Percentiles rank a stretch among this genome's conserved stretches.
Conservation (phyloP, 495 filamentous ascomycete species). For the Lineolata rhizophorae region DNA sequence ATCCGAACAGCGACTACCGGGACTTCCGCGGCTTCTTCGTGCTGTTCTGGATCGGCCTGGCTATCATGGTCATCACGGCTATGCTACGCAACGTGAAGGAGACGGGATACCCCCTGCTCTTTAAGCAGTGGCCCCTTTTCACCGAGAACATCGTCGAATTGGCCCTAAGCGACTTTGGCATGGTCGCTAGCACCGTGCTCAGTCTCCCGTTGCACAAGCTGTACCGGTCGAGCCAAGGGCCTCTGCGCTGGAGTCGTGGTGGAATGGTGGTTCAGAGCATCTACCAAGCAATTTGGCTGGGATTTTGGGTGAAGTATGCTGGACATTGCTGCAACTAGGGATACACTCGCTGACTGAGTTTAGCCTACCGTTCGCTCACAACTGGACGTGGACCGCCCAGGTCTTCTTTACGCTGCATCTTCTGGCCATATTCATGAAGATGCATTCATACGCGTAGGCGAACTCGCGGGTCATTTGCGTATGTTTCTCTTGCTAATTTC, state of each 20-base stretch:
- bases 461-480: conserved; percentile 30
- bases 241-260: conserved; percentile 47
- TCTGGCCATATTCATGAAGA: conserved; percentile 86
- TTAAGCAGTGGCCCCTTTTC: conserved; percentile 72
- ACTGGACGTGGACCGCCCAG: conserved; percentile 89
- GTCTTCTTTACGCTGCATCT: conserved; percentile 87
- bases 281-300: conserved; percentile 59
- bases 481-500: conserved; percentile 1
- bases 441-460: conserved; percentile 72
- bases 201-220: conserved; percentile 54
- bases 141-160: conserved; percentile 74
- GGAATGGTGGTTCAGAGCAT: conserved; percentile 67
- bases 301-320: conserved; percentile 56
- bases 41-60: conserved; percentile 88
- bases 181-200: conserved; percentile 56
- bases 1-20: conserved; percentile 72
- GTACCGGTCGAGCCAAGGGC: conserved; percentile 30
- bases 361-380: conserved; percentile 64
- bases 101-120: conserved; percentile 63
- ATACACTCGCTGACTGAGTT: conserved; percentile 9
- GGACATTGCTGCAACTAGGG: background rate
- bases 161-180: conserved; percentile 57
- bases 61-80: conserved; percentile 90
- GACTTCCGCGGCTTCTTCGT: conserved; percentile 96
- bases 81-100: conserved; percentile 84